Percentiles rank a stretch among this genome's conserved stretches.
These are phyloP conservation scores for Geotrichum macrosporum DNA, from an alignment of 1,139 yeast genomes.

Conservation along the genomic window DNA sequence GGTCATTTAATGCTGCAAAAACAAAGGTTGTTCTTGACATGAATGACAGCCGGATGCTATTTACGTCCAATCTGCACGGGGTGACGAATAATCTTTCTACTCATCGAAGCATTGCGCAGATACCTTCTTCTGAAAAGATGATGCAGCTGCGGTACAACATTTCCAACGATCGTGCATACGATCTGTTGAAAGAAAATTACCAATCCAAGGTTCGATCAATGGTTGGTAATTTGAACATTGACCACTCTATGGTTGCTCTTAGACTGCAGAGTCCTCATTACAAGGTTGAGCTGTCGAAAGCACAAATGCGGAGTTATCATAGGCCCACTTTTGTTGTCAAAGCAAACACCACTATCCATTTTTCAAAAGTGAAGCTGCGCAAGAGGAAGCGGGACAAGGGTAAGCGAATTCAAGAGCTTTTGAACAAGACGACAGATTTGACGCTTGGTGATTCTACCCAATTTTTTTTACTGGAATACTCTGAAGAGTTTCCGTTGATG, in stretches of 20 bases:
- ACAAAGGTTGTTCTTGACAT: constrained; percentile 60
- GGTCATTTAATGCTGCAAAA: constrained; percentile 46
- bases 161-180: constrained; percentile 86
- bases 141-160: constrained; percentile 62
- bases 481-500: constrained; percentile 84
- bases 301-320: constrained; percentile 74
- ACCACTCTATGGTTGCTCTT: constrained; percentile 85
- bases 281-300: constrained; percentile 67
- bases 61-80: constrained; percentile 39
- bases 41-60: constrained; percentile 79
- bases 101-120: constrained; percentile 26
- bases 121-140: constrained; percentile 50
- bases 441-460: constrained; percentile 81
- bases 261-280: constrained; percentile 88
- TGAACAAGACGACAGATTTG: constrained; percentile 66
- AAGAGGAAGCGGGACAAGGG: constrained; percentile 90
- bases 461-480: constrained; percentile 75
- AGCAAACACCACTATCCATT: constrained; percentile 72
- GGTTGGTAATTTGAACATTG: constrained; percentile 83
- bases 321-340: constrained; percentile 70
- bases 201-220: constrained; percentile 91
- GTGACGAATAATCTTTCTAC: constrained; percentile 37
- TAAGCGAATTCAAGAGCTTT: constrained; percentile 68
- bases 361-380: constrained; percentile 70
- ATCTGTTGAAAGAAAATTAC: constrained; percentile 74